Conservation (phyloP, 2,329 filamentous ascomycete genomes). For the Neofusicoccum sp. region DNA sequence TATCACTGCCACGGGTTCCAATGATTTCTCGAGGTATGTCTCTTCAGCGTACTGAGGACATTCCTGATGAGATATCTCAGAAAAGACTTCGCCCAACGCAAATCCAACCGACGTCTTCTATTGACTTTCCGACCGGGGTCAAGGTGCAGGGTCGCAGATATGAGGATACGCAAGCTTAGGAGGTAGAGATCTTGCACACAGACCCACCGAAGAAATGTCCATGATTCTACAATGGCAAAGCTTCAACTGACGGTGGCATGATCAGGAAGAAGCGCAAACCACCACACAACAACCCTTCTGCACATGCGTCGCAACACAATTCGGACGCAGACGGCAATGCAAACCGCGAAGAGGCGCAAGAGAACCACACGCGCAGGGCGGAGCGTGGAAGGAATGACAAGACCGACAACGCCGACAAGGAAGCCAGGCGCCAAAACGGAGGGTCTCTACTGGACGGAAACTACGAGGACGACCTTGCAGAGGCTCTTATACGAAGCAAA, state of each 20-base stretch:
- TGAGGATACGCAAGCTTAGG: background rate
- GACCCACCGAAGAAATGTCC: background rate
- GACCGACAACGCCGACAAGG: background rate
- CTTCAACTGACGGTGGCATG: background rate
- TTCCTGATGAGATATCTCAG: too few relatives aligned
- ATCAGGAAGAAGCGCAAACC: background rate
- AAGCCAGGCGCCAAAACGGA: background rate
- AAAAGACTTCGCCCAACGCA: background rate
- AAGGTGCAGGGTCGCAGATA: background rate
- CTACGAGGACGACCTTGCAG: constrained; percentile 4
- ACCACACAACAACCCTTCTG: background rate
- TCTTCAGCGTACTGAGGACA: too few relatives aligned
- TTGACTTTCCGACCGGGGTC: background rate
- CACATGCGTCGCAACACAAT: background rate
- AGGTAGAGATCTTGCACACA: background rate
- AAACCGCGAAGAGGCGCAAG: background rate
- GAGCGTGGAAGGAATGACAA: background rate
- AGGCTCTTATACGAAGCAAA: background rate
- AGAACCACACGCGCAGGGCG: background rate
- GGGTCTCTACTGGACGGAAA: background rate
- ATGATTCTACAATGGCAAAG: too few relatives aligned
- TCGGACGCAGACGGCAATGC: background rate
- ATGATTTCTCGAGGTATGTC: too few relatives aligned
- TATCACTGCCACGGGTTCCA: too few relatives aligned
- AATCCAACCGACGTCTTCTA: background rate